phyloP scores from a whole-genome alignment of 2,329 filamentous ascomycete genomes.

The Alternaria novae-zelandiae region DNA sequence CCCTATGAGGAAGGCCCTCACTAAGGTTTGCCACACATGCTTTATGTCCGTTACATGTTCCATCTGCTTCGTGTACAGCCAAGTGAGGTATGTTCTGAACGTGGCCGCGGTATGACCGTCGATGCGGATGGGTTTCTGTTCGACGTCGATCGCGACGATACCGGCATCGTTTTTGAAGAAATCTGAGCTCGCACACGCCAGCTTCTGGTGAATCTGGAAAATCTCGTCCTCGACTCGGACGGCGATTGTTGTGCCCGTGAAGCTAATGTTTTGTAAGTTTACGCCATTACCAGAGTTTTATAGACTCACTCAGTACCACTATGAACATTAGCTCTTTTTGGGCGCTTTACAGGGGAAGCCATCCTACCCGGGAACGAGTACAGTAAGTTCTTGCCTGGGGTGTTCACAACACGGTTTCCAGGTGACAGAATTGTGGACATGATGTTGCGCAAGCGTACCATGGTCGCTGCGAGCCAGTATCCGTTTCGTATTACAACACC shows the following conservation, averaged over 20 bases:
- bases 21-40: not conserved
- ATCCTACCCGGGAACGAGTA: not conserved
- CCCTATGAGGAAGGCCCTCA: not conserved
- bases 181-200: not conserved
- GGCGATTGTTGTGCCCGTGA: not conserved
- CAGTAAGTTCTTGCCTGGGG: not conserved
- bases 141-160: not conserved
- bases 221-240: not conserved
- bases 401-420: not conserved
- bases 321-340: not conserved
- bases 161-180: not conserved
- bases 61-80: not conserved
- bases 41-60: not conserved
- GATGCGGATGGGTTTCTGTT: not conserved
- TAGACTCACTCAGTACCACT: not conserved
- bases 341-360: not conserved
- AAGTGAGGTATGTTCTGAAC: not conserved
- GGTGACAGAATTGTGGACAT: not conserved
- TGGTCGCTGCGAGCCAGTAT: not conserved
- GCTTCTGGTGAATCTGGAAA: not conserved
- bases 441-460: not conserved
- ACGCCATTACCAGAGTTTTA: not conserved
- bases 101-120: not conserved
- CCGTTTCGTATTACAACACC: not conserved
- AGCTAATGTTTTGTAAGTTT: not conserved